phyloP scores from a whole-genome alignment of 768 basidiomycete genomes.

The Leucocoprinus leucothites region DNA sequence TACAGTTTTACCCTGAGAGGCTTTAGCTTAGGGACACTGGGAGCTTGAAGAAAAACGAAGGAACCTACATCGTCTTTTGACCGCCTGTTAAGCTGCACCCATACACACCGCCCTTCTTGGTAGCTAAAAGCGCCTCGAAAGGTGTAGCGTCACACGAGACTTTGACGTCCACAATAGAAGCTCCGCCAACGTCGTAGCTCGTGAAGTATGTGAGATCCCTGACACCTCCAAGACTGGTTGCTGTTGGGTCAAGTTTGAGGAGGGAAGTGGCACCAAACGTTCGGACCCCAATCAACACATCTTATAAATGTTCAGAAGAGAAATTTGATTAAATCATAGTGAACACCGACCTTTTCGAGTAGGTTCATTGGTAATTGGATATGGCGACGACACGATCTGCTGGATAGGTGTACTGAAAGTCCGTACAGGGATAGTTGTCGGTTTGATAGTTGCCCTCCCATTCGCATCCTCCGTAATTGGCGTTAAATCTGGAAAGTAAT shows the following conservation, averaged over 20 bases:
- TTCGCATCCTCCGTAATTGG: conserved; percentile 27
- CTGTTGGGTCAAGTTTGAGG: conserved; percentile 25
- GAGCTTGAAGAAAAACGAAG: neutral
- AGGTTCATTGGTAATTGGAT: neutral
- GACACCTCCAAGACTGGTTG: conserved; percentile 22
- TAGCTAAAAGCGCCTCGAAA: conserved; percentile 40
- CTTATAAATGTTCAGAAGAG: conserved; percentile 15
- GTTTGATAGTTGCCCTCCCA: conserved; percentile 30
- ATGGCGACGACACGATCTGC: conserved; percentile 46
- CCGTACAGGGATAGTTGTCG: conserved; percentile 36
- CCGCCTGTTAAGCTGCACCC: conserved; percentile 36
- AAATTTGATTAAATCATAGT: neutral
- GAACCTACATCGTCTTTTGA: conserved; percentile 37
- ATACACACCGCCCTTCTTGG: conserved; percentile 51
- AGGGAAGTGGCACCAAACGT: conserved; percentile 44
- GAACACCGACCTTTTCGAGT: neutral
- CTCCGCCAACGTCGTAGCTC: conserved; percentile 36
- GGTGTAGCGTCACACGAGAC: conserved; percentile 25
- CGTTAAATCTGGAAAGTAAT: conserved; percentile 44
- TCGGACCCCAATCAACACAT: conserved; percentile 37
- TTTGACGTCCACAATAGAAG: conserved; percentile 46
- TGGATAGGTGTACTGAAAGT: conserved; percentile 67
- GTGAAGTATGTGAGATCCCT: conserved; percentile 27
- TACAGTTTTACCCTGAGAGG: conserved; percentile 18
- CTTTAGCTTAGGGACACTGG: neutral